These are phyloP conservation scores for Elongisporangium anandrum DNA, from an alignment of 352 stramenopile genomes.

Conservation along the genomic window DNA sequence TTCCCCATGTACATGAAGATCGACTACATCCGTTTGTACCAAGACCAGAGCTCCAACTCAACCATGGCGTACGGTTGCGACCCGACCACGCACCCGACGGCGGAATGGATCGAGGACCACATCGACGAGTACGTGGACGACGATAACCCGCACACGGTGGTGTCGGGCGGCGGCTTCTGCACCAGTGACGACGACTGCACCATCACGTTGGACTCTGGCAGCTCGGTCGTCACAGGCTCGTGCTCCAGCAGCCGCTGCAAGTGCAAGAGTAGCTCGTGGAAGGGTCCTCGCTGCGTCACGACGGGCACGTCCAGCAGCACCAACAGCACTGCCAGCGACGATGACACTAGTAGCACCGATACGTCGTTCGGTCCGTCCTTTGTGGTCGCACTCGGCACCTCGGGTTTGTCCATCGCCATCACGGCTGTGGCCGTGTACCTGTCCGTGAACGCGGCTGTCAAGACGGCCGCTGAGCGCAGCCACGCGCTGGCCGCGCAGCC, in stretches of 20 bases:
- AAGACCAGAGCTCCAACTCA: constrained; percentile 27
- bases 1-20: constrained; percentile 75
- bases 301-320: not conserved
- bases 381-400: constrained; percentile 18
- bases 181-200: constrained; percentile 49
- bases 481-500: not conserved
- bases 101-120: constrained; percentile 66
- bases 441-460: constrained; percentile 9
- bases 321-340: constrained; percentile 7
- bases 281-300: constrained; percentile 22
- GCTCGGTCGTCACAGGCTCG: constrained; percentile 22
- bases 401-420: constrained; percentile 19
- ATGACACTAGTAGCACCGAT: constrained; percentile 4
- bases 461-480: constrained; percentile 4
- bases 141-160: constrained; percentile 43
- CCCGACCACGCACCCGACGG: constrained; percentile 46
- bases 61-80: constrained; percentile 50
- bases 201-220: constrained; percentile 14
- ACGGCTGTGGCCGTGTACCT: constrained; percentile 28
- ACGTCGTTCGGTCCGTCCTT: constrained; percentile 3
- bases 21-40: constrained; percentile 76
- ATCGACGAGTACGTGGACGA: constrained; percentile 62
- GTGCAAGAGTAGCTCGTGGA: constrained; percentile 32
- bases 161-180: constrained; percentile 53
- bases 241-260: constrained; percentile 32